Percentiles rank a stretch among this genome's conserved stretches.
These are phyloP conservation scores for Neohortaea acidophila DNA, from an alignment of 495 filamentous ascomycete genomes.

Conservation along the genomic window DNA sequence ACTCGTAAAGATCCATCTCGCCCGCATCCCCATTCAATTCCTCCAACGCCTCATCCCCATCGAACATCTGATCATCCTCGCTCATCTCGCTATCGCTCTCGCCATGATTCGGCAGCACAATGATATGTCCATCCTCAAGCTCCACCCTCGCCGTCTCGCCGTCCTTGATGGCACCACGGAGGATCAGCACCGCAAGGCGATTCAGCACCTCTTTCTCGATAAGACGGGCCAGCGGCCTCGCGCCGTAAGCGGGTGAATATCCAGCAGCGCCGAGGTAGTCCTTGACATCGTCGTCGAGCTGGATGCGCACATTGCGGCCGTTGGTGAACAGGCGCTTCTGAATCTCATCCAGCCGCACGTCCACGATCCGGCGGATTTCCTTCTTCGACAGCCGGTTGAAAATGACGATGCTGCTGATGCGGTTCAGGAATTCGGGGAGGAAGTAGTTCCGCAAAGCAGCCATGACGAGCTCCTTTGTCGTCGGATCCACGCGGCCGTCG, in stretches of 20 bases:
- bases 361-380: conserved; percentile 92
- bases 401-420: conserved; percentile 87
- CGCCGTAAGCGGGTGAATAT: conserved; percentile 89
- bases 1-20: conserved; percentile 21
- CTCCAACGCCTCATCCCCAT: conserved; percentile 54
- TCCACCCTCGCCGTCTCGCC: conserved; percentile 69
- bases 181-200: conserved; percentile 72
- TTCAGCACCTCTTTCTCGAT: conserved; percentile 97
- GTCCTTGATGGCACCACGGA: conserved; percentile 69
- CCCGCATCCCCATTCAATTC: conserved; percentile 34
- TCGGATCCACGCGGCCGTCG: conserved; percentile 76
- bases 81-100: conserved; percentile 36
- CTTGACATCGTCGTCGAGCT: conserved; percentile 65
- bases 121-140: conserved; percentile 58
- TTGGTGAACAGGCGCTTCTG: conserved; percentile 74
- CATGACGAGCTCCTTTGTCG: conserved; percentile 79
- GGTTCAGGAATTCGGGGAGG: conserved; percentile 94
- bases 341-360: conserved; percentile 74
- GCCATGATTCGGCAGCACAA: conserved; percentile 71
- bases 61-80: conserved; percentile 40
- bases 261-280: conserved; percentile 79
- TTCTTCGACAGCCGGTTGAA: conserved; percentile 84
- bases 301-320: conserved; percentile 62
- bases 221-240: conserved; percentile 68
- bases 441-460: conserved; percentile 81